Base-by-base conservation (phyloP, 1,284 basidiomycete species). In the Coriolopsis trogii region DNA sequence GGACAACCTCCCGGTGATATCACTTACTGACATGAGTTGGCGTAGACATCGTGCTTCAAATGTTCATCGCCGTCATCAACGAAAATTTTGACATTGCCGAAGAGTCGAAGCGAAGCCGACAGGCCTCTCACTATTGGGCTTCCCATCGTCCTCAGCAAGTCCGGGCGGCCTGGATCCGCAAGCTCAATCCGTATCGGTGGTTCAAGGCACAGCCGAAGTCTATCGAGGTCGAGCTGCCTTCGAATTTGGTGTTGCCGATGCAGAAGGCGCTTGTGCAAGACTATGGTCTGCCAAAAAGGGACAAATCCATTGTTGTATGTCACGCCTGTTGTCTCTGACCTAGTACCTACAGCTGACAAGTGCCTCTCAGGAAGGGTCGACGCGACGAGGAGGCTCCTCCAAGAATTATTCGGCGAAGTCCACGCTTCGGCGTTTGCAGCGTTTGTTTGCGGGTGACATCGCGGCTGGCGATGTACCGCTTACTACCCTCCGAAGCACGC, bases 1-100 rank as follows among this genome's bases (percentile, higher is more conserved):
- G n/a, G n/a, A n/a, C n/a, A n/a, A n/a, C n/a, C n/a, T n/a, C n/a
- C 28, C 13, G 26, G 12, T 9, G 18, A 15, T 4, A 13, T 42
- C 3, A n/a, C 5, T 9, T 31, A 13, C 28, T 31, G 18, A 33
- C 66, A 94, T 90, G 91, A 56, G 65, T 89, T 61, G 33, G 49
- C 13, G 33, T 56, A 94, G 93, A 95, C 74, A 94, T 98, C 63
- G 79, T 98, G n/a, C 70, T 97, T 50, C 95, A 98, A 65, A 93
- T 98, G 88, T 98, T 98, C 75, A 95, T 99, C 65, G 96, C 95
- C 29, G 95, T 98, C 46, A 95, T 99, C 78, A 95, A 97, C 69
- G 95, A 98, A 75, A 98, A 97, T 71, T 98, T 98, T 63, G 81
- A 89, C 37, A 84, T 98, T 4, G 93, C 94, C 0, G 96, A 98